Base-by-base conservation (phyloP, 2,329 filamentous ascomycete genomes). In the Colletotrichum sp. region DNA sequence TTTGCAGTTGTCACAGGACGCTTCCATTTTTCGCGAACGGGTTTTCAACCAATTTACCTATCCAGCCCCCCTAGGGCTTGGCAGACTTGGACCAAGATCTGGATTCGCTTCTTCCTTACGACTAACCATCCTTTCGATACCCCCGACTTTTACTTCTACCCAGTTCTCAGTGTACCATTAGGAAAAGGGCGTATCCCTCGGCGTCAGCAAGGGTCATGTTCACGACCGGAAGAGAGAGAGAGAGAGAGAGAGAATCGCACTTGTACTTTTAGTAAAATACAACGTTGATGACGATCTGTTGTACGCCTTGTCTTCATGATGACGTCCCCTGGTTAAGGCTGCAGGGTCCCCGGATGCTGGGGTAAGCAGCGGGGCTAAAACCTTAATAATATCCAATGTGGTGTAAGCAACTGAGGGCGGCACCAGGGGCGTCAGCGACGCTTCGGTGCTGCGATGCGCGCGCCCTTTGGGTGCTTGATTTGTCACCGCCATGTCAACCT, bases 101-200 rank as follows among this genome's bases (percentile, higher is more conserved):
- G 68, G 63, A 55, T 21, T 62, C 67, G 59, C 51, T 55, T 69
- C 66, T 62, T 69, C 66, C 54, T 33, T 21, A 54, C 16, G 38
- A 74, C 43, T 62, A 51, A 34, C 68, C 57, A 74, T 67, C 68
- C 68, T 72, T 74, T 74, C 72, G 72, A 74, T 74, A 74, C 72
- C 72, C 69, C 68, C 61, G 57, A 72, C 29, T 63, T 63, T 72
- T 27, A 51, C 72, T 74, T 74, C 57, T 70, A 61, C 38, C 54
- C n/a, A n/a, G 43, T 63, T 66, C 72, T 57, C 68, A 70, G 57
- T 73, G 71, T 73, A 73, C 55, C 33, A 73, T 54, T 65, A 73
- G 43, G 61, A 59, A 51, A 33, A 55, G 54, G 21, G 54, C 66
- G 51, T 34, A 57, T 15, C 54, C 29, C 31, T 55, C 29, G 61